A percentile compares a stretch with the other conserved stretches of the same genome.
Evolutionary conservation across 2,329 filamentous ascomycete genomes (phyloP).

Genomic region (Alternaria sp.): DNA sequence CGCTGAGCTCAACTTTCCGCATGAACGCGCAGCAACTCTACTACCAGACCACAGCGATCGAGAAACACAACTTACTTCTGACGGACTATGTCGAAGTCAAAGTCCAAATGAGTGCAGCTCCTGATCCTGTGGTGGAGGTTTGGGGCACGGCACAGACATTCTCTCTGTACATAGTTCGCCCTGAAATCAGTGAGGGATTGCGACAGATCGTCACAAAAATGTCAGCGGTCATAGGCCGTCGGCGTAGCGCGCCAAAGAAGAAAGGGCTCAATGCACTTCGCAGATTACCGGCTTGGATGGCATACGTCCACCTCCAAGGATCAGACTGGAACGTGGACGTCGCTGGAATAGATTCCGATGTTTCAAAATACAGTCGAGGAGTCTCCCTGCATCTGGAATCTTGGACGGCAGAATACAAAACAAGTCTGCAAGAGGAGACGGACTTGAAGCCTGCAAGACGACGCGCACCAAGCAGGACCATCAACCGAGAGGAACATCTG

Average conservation of each 20-base stretch:
- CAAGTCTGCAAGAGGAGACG: conserved; percentile 74
- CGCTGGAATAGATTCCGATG: conserved; percentile 83
- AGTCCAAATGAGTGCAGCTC: conserved; percentile 81
- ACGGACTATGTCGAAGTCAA: conserved; percentile 91
- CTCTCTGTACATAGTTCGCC: conserved; percentile 85
- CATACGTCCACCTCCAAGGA: conserved; percentile 83
- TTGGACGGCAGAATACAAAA: conserved; percentile 88
- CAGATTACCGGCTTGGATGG: conserved; percentile 81
- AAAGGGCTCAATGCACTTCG: conserved; percentile 70
- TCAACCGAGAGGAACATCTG: conserved; percentile 68
- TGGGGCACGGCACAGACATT: conserved; percentile 85
- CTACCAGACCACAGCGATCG: conserved; percentile 86
- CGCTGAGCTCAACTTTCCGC: conserved; percentile 80
- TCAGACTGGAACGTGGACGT: conserved; percentile 90
- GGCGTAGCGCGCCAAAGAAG: conserved; percentile 52
- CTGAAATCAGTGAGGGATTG: conserved; percentile 91
- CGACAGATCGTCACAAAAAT: conserved; percentile 90
- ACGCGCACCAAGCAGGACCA: conserved; percentile 72
- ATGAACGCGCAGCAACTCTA: conserved; percentile 89
- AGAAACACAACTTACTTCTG: conserved; percentile 84
- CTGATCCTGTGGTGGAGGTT: conserved; percentile 82
- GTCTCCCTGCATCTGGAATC: conserved; percentile 86
- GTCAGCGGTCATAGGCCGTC: conserved; percentile 58
- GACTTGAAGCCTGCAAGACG: conserved; percentile 68
- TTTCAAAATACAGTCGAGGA: conserved; percentile 82